These are phyloP conservation scores for Penicillium rolfsii DNA, from an alignment of 2,329 filamentous ascomycete genomes.

Conservation along the genomic window DNA sequence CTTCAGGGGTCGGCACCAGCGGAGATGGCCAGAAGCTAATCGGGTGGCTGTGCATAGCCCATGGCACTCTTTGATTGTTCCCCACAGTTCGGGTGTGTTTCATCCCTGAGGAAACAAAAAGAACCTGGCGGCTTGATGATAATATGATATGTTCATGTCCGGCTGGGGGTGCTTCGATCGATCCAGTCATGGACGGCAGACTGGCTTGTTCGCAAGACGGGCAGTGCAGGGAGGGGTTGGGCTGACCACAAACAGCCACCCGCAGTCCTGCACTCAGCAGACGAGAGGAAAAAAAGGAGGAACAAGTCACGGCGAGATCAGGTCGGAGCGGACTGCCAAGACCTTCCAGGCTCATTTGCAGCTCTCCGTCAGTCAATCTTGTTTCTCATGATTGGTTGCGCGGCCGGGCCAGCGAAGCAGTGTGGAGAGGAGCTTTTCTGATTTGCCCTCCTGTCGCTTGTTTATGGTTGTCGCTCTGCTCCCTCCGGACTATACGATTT, in stretches of 20 bases:
- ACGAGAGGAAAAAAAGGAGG: neutral
- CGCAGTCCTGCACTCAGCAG: neutral
- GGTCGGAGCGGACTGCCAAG: constrained; percentile 14
- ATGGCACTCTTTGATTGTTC: constrained; percentile 9
- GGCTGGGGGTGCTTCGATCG: neutral
- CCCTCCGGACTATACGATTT: neutral
- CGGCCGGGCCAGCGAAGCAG: constrained; percentile 9
- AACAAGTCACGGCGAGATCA: neutral
- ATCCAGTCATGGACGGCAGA: neutral
- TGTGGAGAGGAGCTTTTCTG: constrained; percentile 5
- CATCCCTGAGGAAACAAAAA: constrained; percentile 13
- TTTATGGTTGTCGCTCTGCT: neutral
- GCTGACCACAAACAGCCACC: neutral
- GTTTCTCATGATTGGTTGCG: constrained; percentile 10
- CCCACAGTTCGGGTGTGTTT: constrained; percentile 13
- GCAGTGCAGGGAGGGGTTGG: neutral
- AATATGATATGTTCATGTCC: neutral
- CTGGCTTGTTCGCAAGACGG: neutral
- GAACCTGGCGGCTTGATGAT: neutral
- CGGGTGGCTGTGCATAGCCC: constrained; percentile 21
- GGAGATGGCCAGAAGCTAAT: constrained; percentile 13
- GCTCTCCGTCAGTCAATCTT: constrained; percentile 11
- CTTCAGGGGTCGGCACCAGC: neutral
- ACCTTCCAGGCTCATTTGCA: constrained; percentile 6
- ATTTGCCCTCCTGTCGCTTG: constrained; percentile 8